Evolutionary conservation across 2,329 filamentous ascomycete genomes (phyloP).

Genomic region (Paramyrothecium roridum): DNA sequence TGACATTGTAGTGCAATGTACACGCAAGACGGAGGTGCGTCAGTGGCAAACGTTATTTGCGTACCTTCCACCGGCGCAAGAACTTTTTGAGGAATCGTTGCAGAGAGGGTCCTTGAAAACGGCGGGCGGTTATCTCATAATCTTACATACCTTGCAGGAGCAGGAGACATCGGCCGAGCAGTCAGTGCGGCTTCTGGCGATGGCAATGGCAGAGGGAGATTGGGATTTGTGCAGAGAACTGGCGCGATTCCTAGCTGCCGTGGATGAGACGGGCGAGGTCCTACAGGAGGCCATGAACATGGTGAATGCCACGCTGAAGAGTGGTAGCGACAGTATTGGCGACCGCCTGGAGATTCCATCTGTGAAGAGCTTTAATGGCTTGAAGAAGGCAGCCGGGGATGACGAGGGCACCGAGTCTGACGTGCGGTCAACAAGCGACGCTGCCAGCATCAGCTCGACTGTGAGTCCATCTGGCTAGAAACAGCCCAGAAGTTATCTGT

Average conservation of each 20-base stretch:
- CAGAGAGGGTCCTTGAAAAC: conserved; percentile 86
- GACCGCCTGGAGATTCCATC: conserved; percentile 28
- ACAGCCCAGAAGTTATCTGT: neutral
- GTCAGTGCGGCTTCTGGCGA: conserved; percentile 74
- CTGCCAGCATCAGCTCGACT: conserved; percentile 32
- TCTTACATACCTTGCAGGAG: conserved; percentile 80
- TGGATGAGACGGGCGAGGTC: conserved; percentile 83
- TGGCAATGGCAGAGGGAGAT: conserved; percentile 80
- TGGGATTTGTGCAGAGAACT: conserved; percentile 97
- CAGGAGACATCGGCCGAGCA: conserved; percentile 68
- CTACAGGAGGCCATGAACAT: conserved; percentile 69
- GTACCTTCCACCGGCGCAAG: conserved; percentile 84
- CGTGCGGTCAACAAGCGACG: conserved; percentile 31
- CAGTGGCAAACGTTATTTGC: conserved; percentile 94
- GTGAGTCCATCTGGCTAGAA: conserved; percentile 15
- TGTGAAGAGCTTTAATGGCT: conserved; percentile 24
- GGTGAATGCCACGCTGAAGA: conserved; percentile 40
- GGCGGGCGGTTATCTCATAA: conserved; percentile 91
- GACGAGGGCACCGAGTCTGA: conserved; percentile 33
- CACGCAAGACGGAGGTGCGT: conserved; percentile 91
- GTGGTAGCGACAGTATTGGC: conserved; percentile 18
- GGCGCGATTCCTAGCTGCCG: conserved; percentile 87
- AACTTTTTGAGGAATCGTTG: conserved; percentile 90
- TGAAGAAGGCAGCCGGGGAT: conserved; percentile 22
- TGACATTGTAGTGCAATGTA: conserved; percentile 94